phyloP scores from a whole-genome alignment of 176 grass and related monocot species.

The Juncus inflexus region DNA sequence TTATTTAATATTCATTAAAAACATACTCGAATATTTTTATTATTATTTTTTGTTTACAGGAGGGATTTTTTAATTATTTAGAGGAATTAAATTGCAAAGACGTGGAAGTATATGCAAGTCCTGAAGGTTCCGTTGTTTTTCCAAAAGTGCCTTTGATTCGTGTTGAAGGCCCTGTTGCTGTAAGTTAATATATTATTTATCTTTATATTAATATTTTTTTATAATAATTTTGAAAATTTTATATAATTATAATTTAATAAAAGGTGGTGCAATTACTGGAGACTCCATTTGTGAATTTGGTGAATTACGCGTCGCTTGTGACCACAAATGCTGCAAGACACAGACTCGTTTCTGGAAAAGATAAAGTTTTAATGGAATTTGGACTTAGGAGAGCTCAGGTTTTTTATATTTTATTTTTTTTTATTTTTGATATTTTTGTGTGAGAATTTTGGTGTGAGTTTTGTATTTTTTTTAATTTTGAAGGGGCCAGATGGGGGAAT shows the following conservation, averaged over 20 bases:
- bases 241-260: background rate
- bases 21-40: too few relatives aligned
- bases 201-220: slow-evolving; percentile 13
- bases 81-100: slow-evolving; percentile 62
- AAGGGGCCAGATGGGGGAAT: slow-evolving; percentile 98
- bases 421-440: background rate
- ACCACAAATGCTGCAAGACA: slow-evolving; percentile 95
- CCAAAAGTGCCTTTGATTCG: slow-evolving; percentile 91
- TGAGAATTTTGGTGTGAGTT: slow-evolving; percentile 16
- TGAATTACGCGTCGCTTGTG: slow-evolving; percentile 96
- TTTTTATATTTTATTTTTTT: slow-evolving; percentile 12
- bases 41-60: slow-evolving; percentile 44
- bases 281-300: slow-evolving; percentile 96
- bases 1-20: too few relatives aligned
- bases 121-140: slow-evolving; percentile 96
- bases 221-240: background rate
- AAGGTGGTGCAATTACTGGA: slow-evolving; percentile 96
- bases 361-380: slow-evolving; percentile 89
- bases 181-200: slow-evolving; percentile 44
- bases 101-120: slow-evolving; percentile 93
- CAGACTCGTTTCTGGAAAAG: slow-evolving; percentile 82
- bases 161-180: slow-evolving; percentile 89
- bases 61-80: slow-evolving; percentile 86
- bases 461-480: slow-evolving; percentile 23
- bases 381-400: slow-evolving; percentile 98